Evolutionary conservation across 2,329 filamentous ascomycete species (phyloP).

Genomic region (Alternaria sp.): DNA sequence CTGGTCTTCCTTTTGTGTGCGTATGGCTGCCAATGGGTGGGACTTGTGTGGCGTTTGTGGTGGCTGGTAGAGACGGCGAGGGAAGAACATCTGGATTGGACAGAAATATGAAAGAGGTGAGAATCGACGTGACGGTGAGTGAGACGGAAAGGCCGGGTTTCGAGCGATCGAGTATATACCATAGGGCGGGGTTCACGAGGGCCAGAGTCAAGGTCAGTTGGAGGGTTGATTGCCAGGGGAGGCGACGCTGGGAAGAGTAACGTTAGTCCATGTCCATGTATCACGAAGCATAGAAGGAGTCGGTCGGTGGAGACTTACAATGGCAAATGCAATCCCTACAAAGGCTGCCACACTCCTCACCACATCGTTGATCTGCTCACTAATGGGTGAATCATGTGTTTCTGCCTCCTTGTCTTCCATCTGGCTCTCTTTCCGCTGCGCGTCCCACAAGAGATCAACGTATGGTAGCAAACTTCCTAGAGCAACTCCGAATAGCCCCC

Average conservation of each 20-base stretch:
- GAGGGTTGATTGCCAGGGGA: conserved; percentile 94
- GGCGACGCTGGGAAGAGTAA: conserved; percentile 70
- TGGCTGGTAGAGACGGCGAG: conserved; percentile 36
- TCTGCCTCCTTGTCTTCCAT: conserved; percentile 40
- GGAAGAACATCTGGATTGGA: conserved; percentile 83
- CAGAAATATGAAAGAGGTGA: conserved; percentile 77
- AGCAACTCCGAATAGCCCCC: conserved; percentile 81
- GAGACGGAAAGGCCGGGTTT: conserved; percentile 84
- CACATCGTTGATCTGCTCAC: conserved; percentile 78
- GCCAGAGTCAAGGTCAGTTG: conserved; percentile 90
- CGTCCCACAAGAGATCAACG: conserved; percentile 79
- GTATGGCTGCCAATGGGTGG: conserved; percentile 16
- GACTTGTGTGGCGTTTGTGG: conserved; percentile 36
- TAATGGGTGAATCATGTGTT: conserved; percentile 50
- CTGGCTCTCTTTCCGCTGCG: conserved; percentile 50
- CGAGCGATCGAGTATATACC: conserved; percentile 95
- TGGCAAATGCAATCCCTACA: conserved; percentile 78
- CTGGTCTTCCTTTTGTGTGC: conserved; percentile 4
- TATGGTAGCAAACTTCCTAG: conserved; percentile 84
- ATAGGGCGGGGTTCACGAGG: conserved; percentile 89
- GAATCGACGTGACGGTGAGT: conserved; percentile 74
- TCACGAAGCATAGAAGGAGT: not conserved
- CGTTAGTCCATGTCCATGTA: conserved; percentile 10
- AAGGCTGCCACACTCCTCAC: conserved; percentile 76
- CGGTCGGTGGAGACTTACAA: conserved; percentile 67